phyloP scores from a whole-genome alignment of 257 asterid genomes.

The Penstemon davidsonii region DNA sequence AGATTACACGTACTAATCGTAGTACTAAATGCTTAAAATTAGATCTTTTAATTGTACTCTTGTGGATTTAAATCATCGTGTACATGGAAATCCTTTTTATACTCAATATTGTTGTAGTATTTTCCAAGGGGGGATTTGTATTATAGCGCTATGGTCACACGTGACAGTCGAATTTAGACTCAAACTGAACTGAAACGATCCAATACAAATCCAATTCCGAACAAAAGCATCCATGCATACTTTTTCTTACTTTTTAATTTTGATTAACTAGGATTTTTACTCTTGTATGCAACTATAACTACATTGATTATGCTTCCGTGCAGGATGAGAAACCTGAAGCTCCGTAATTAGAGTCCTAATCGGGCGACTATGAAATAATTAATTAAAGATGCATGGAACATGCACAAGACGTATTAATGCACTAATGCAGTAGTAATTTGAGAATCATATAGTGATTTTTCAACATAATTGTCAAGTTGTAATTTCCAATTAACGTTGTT shows the following conservation, averaged over 20 bases:
- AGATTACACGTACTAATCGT: too few relatives aligned
- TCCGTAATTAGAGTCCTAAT: slow-evolving; percentile 3
- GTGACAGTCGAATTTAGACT: too few relatives aligned
- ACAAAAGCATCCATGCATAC: not conserved
- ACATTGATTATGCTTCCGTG: not conserved
- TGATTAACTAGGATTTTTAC: not conserved
- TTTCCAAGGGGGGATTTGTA: too few relatives aligned
- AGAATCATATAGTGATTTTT: slow-evolving; percentile 8
- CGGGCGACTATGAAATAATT: not conserved
- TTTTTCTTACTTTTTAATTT: not conserved
- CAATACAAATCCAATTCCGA: too few relatives aligned
- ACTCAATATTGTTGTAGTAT: too few relatives aligned
- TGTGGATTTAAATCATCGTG: too few relatives aligned
- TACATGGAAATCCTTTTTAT: too few relatives aligned
- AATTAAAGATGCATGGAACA: not conserved
- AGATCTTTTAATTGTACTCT: too few relatives aligned
- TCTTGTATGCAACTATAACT: not conserved
- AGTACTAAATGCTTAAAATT: too few relatives aligned
- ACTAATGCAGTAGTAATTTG: not conserved
- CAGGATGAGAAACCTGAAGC: slow-evolving; percentile 37
- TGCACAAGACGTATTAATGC: not conserved
- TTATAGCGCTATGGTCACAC: too few relatives aligned
- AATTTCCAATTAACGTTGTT: not conserved
- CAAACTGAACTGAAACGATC: too few relatives aligned
- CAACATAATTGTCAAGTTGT: not conserved